Percentiles rank a stretch among this genome's conserved stretches.
phyloP scores from a whole-genome alignment of 2,329 filamentous ascomycete genomes.

The Lachnellula subtilissima region DNA sequence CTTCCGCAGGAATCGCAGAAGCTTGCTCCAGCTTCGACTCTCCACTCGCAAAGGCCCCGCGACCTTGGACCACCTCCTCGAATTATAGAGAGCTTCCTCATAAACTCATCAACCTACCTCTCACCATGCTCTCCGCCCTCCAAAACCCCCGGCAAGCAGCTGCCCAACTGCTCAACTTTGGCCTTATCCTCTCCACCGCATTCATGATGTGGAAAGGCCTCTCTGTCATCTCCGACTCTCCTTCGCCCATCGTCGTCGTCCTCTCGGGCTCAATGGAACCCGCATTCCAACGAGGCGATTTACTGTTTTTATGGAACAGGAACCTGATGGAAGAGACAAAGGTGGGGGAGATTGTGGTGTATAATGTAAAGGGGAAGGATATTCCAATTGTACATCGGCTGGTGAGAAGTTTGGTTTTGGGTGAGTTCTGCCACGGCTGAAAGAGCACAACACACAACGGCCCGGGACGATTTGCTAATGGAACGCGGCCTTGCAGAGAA shows the following conservation, averaged over 20 bases:
- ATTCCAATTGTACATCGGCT: slow-evolving; percentile 97
- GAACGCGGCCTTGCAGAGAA: slow-evolving; percentile 34
- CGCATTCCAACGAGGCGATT: slow-evolving; percentile 54
- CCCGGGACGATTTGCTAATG: slow-evolving; percentile 4
- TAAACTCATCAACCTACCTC: neutral
- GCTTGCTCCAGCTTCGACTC: too few species aligned
- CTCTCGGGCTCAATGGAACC: slow-evolving; percentile 58
- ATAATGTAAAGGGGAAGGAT: slow-evolving; percentile 77
- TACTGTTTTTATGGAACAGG: slow-evolving; percentile 57
- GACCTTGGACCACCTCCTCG: neutral
- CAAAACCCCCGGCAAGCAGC: slow-evolving; percentile 61
- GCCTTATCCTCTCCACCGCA: slow-evolving; percentile 65
- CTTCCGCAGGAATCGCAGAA: neutral
- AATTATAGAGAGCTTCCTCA: neutral
- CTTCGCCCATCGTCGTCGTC: slow-evolving; percentile 57
- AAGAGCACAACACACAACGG: too few species aligned
- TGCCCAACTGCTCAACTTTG: slow-evolving; percentile 66
- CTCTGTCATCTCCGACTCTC: slow-evolving; percentile 56
- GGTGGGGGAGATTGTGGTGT: slow-evolving; percentile 70
- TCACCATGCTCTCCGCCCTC: slow-evolving; percentile 51
- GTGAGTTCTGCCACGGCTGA: slow-evolving; percentile 34
- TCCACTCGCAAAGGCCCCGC: neutral
- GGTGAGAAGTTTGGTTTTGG: slow-evolving; percentile 63
- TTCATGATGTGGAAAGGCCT: slow-evolving; percentile 74
- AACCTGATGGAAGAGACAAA: slow-evolving; percentile 51